A percentile compares a stretch with the other conserved stretches of the same genome.
Evolutionary conservation across 2,329 filamentous ascomycete species (phyloP).

Genomic region (Fusarium proliferatum): DNA sequence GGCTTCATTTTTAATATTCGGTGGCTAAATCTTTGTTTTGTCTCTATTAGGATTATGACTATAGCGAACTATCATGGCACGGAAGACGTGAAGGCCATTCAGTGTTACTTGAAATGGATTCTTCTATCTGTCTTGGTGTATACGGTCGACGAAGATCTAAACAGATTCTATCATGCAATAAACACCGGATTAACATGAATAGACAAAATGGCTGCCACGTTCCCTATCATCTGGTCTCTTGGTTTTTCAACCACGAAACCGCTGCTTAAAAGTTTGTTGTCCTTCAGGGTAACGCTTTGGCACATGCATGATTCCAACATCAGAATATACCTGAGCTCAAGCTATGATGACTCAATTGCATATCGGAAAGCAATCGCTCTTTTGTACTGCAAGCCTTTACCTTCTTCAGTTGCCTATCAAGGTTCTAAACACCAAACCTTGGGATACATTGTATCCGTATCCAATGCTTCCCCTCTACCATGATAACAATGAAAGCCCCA

Average conservation of each 20-base stretch:
- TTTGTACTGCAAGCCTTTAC: neutral
- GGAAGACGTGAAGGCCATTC: neutral
- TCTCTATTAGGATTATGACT: too few species aligned
- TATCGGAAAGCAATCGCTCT: neutral
- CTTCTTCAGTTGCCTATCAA: neutral
- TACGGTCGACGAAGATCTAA: too few species aligned
- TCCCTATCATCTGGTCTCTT: neutral
- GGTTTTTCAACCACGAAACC: neutral
- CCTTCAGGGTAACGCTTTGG: slow-evolving; percentile 1
- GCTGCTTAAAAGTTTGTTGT: neutral
- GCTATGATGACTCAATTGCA: neutral
- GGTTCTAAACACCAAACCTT: neutral
- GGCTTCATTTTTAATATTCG: neutral
- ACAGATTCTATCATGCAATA: neutral
- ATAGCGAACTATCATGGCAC: neutral
- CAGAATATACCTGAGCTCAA: neutral
- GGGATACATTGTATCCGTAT: neutral
- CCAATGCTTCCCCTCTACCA: neutral
- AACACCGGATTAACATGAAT: neutral
- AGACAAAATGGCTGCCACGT: neutral
- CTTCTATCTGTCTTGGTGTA: neutral
- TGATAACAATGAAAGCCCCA: slow-evolving; percentile 23
- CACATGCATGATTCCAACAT: neutral
- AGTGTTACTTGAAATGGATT: too few species aligned
- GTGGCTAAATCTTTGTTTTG: too few species aligned